Conservation (phyloP, 1,284 basidiomycete species). For the Tylopilus sp. region DNA sequence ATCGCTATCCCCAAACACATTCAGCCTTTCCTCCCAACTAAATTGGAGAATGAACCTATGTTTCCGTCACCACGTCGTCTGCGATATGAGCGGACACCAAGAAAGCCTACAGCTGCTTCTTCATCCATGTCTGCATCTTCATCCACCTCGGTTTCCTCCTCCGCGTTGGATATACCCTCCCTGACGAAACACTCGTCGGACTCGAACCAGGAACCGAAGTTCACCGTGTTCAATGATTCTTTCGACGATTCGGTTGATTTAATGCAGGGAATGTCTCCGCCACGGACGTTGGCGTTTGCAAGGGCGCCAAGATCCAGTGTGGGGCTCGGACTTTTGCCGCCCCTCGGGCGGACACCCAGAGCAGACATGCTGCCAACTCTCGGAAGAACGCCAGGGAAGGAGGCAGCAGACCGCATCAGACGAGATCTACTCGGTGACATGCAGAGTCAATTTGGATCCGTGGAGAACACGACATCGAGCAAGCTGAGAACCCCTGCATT, state of each 20-base stretch:
- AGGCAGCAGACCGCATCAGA: constrained; percentile 63
- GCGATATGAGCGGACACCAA: constrained; percentile 31
- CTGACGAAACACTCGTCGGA: constrained; percentile 27
- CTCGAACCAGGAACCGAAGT: constrained; percentile 20
- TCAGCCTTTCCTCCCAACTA: constrained; percentile 59
- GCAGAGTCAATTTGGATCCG: constrained; percentile 31
- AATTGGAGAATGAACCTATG: constrained; percentile 55
- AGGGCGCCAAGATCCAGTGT: constrained; percentile 58
- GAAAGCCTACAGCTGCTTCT: constrained; percentile 22
- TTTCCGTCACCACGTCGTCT: constrained; percentile 39
- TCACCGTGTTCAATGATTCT: constrained; percentile 51
- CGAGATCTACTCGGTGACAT: constrained; percentile 54
- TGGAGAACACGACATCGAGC: constrained; percentile 12
- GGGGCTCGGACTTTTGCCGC: constrained; percentile 47
- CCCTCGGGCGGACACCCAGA: constrained; percentile 56
- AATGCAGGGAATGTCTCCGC: constrained; percentile 75
- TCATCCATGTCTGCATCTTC: constrained; percentile 27
- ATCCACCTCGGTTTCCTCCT: constrained; percentile 24
- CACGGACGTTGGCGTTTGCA: constrained; percentile 77
- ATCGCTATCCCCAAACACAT: constrained; percentile 50
- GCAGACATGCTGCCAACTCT: constrained; percentile 53
- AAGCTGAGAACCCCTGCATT: constrained; percentile 27
- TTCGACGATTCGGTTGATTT: constrained; percentile 48
- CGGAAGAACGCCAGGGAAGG: constrained; percentile 55
- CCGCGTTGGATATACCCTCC: constrained; percentile 29